These are phyloP conservation scores for Pisolithus tinctorius DNA, from an alignment of 768 basidiomycete species.

Conservation along the genomic window DNA sequence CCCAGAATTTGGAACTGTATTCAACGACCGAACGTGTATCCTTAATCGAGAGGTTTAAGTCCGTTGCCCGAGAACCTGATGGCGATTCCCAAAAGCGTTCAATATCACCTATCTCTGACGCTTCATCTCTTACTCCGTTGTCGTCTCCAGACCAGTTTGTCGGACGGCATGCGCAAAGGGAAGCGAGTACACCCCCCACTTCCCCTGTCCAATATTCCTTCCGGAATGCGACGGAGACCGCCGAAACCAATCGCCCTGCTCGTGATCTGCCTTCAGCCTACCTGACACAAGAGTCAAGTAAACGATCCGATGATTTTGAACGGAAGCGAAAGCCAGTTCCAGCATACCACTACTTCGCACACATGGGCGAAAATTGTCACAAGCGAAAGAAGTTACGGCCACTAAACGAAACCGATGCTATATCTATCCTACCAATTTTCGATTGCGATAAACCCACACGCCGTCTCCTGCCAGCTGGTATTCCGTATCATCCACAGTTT, in stretches of 20 bases:
- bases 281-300: conserved; percentile 10
- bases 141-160: conserved; percentile 17
- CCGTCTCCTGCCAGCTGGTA: conserved; percentile 45
- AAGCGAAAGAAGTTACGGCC: conserved; percentile 10
- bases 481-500: conserved; percentile 45
- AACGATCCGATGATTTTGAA: conserved; percentile 4
- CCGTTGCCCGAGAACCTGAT: conserved; percentile 13
- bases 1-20: conserved; percentile 4
- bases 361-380: neutral
- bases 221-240: neutral
- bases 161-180: neutral
- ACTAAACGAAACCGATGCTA: neutral
- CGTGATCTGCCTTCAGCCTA: neutral
- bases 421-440: neutral
- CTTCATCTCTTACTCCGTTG: conserved; percentile 25
- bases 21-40: conserved; percentile 13
- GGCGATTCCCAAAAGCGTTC: conserved; percentile 6
- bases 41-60: conserved; percentile 23
- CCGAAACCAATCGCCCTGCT: neutral
- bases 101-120: conserved; percentile 19
- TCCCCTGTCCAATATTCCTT: conserved; percentile 9
- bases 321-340: conserved; percentile 14
- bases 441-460: conserved; percentile 8
- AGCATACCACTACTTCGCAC: conserved; percentile 1
- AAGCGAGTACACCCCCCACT: conserved; percentile 12